Evolutionary conservation across 495 filamentous ascomycete species (phyloP).

Genomic region (Penicillium tannophilum): DNA sequence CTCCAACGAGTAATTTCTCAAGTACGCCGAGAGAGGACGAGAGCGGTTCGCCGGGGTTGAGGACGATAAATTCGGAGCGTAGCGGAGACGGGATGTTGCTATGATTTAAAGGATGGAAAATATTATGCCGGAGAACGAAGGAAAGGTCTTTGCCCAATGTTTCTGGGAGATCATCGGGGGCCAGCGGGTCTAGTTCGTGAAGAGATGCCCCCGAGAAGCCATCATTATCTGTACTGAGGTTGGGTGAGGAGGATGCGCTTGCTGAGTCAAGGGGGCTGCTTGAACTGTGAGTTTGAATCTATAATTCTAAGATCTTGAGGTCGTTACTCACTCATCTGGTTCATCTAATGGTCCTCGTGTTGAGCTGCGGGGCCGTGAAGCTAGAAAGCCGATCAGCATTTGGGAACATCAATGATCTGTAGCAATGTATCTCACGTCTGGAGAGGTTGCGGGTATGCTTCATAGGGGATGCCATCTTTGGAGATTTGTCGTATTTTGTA

Average conservation of each 20-base stretch:
- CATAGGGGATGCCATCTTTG: slow-evolving; percentile 30
- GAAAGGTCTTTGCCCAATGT: slow-evolving; percentile 68
- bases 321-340: slow-evolving; percentile 47
- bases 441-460: slow-evolving; percentile 41
- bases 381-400: slow-evolving; percentile 33
- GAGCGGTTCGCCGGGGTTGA: slow-evolving; percentile 40
- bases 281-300: slow-evolving; percentile 21
- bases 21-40: slow-evolving; percentile 45
- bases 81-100: slow-evolving; percentile 67
- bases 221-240: slow-evolving; percentile 13
- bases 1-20: slow-evolving; percentile 71
- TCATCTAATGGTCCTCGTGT: slow-evolving; percentile 55
- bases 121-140: slow-evolving; percentile 74
- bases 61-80: slow-evolving; percentile 45
- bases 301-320: background rate
- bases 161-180: slow-evolving; percentile 38
- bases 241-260: slow-evolving; percentile 15
- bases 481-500: background rate
- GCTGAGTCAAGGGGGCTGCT: slow-evolving; percentile 29
- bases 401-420: background rate
- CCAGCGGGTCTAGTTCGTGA: slow-evolving; percentile 35
- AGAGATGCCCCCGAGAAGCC: slow-evolving; percentile 34
- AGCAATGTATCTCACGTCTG: slow-evolving; percentile 34
- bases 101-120: slow-evolving; percentile 77
- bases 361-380: slow-evolving; percentile 51